Evolutionary conservation across 352 stramenopile genomes (phyloP).

Genomic region (Lagenidium giganteum): DNA sequence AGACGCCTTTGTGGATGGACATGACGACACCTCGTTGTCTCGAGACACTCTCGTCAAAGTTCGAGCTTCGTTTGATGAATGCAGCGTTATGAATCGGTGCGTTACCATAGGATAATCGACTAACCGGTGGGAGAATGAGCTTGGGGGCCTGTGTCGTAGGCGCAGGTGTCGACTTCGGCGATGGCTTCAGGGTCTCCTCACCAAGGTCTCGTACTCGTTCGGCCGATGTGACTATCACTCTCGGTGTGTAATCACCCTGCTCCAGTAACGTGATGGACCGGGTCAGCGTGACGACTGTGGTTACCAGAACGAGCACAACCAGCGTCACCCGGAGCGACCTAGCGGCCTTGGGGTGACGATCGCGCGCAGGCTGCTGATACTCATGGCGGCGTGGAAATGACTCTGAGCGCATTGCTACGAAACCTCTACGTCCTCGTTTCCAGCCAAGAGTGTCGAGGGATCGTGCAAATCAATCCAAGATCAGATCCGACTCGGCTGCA

Average conservation of each 20-base stretch:
- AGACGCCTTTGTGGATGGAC: constrained; percentile 42
- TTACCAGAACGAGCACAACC: background rate
- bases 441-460: too few species aligned
- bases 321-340: background rate
- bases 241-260: too few species aligned
- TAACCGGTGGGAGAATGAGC: too few species aligned
- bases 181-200: background rate
- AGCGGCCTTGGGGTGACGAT: background rate
- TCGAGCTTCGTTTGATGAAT: background rate
- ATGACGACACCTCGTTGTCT: constrained; percentile 18
- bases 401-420: too few species aligned
- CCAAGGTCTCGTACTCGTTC: too few species aligned
- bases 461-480: too few species aligned
- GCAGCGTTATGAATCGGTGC: background rate
- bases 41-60: background rate
- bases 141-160: background rate
- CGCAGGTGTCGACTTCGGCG: background rate
- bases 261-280: background rate
- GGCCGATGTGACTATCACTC: too few species aligned
- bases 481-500: background rate
- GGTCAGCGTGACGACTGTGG: background rate
- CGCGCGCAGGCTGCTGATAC: background rate
- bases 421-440: too few species aligned
- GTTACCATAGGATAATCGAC: background rate
- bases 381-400: too few species aligned